These are phyloP conservation scores for Fomitopsis palustris DNA, from an alignment of 1,284 basidiomycete species.

Conservation along the genomic window DNA sequence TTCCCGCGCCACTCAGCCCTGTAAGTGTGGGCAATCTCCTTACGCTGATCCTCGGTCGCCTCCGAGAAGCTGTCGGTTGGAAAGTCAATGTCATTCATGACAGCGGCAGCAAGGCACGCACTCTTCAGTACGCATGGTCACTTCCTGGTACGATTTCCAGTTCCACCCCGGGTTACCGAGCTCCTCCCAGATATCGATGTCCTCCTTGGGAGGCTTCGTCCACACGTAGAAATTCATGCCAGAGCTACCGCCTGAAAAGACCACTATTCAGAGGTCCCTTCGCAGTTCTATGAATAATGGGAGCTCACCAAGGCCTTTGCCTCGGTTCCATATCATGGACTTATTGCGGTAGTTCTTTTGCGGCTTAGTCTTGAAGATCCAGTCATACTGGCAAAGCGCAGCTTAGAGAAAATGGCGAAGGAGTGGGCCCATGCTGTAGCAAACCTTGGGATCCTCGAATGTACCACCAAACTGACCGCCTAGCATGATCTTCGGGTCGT, in stretches of 20 bases:
- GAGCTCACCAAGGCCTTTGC: conserved; percentile 20
- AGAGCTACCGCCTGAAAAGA: conserved; percentile 22
- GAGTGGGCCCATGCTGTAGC: neutral
- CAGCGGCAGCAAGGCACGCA: neutral
- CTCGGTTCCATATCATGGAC: conserved; percentile 18
- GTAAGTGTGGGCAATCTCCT: conserved; percentile 2
- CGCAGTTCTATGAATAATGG: neutral
- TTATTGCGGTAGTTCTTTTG: conserved; percentile 12
- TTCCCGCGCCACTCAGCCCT: conserved; percentile 11
- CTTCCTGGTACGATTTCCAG: conserved; percentile 17
- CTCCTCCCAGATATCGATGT: conserved; percentile 19
- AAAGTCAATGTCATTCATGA: neutral
- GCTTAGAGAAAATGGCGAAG: conserved; percentile 5
- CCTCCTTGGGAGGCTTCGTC: conserved; percentile 21
- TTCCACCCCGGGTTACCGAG: conserved; percentile 25
- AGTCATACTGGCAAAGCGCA: conserved; percentile 23
- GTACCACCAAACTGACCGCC: conserved; percentile 1
- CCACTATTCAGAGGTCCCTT: neutral
- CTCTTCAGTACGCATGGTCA: conserved; percentile 9
- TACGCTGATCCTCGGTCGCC: conserved; percentile 9
- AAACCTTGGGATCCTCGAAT: neutral
- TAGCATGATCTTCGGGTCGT: conserved; percentile 27
- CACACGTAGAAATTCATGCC: conserved; percentile 21
- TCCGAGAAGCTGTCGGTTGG: conserved; percentile 11
- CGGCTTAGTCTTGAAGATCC: conserved; percentile 26